Percentiles rank a stretch among this genome's conserved stretches.
These are phyloP conservation scores for Solanum piurae DNA, from an alignment of 257 asterid species.

Conservation along the genomic window DNA sequence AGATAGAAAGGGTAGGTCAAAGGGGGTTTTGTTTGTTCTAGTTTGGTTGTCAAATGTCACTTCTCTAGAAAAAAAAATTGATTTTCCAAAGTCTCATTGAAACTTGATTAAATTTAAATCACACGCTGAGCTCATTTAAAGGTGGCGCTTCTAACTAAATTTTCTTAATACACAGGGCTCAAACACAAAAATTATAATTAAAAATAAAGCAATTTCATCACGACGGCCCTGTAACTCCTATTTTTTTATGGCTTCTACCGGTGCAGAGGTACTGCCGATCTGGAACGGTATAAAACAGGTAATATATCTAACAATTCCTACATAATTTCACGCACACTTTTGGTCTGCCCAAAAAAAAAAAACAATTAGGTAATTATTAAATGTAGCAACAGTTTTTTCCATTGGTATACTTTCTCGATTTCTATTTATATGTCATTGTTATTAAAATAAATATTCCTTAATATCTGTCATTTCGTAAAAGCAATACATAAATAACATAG, in stretches of 20 bases:
- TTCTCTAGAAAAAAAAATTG: not conserved
- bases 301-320: not conserved
- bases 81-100: rapidly evolving
- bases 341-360: not conserved
- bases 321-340: not conserved
- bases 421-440: not conserved
- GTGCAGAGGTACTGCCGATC: not conserved
- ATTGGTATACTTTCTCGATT: not conserved
- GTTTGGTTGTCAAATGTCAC: not conserved
- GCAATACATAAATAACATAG: too few species aligned
- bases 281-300: not conserved
- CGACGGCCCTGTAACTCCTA: not conserved
- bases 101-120: too few species aligned
- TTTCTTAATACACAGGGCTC: rapidly evolving
- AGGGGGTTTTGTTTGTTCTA: not conserved
- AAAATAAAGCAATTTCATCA: too few species aligned
- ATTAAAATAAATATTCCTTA: too few species aligned
- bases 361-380: not conserved
- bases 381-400: too few species aligned
- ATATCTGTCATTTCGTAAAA: too few species aligned
- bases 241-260: not conserved
- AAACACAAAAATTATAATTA: too few species aligned
- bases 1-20: constrained; percentile 2
- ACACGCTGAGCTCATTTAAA: rapidly evolving
- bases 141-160: rapidly evolving